A percentile compares a stretch with the other conserved stretches of the same genome.
Evolutionary conservation across 108 stramenopile genomes (phyloP).

Genomic region (Nitzschia sp.): DNA sequence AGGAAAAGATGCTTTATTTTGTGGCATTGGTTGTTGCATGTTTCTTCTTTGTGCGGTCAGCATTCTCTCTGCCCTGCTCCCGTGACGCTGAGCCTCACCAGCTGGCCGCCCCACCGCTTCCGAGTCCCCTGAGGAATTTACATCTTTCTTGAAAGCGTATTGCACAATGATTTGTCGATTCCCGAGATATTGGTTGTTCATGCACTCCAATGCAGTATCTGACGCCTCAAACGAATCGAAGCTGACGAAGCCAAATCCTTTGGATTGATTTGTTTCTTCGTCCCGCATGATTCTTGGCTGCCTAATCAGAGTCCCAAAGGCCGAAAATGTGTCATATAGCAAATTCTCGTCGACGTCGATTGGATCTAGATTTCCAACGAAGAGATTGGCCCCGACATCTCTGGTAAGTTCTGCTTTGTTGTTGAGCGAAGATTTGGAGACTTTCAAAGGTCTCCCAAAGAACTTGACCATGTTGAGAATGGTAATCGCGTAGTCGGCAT

Average conservation of each 20-base stretch:
- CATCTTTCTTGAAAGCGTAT: conserved; percentile 97
- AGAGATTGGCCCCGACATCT: conserved; percentile 98
- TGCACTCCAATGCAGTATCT: conserved; percentile 98
- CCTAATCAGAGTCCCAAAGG: conserved; percentile 94
- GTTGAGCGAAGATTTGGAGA: conserved; percentile 89
- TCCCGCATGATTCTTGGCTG: conserved; percentile 92
- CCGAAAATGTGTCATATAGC: conserved; percentile 96
- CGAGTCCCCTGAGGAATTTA: conserved; percentile 46
- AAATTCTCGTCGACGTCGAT: conserved; percentile 96
- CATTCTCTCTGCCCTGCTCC: conserved; percentile 95
- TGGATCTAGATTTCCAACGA: conserved; percentile 96
- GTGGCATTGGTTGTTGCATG: conserved; percentile 25
- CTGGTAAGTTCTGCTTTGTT: conserved; percentile 63
- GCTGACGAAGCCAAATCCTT: conserved; percentile 95
- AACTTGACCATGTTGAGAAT: conserved; percentile 98
- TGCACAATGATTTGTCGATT: conserved; percentile 95
- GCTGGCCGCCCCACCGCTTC: conserved; percentile 46
- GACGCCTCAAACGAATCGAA: conserved; percentile 94
- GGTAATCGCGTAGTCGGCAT: conserved; percentile 97
- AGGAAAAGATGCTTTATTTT: not conserved
- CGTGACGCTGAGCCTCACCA: conserved; percentile 82
- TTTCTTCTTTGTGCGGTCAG: conserved; percentile 80
- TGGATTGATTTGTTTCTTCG: conserved; percentile 79
- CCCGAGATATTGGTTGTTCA: conserved; percentile 97
- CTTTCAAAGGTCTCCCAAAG: conserved; percentile 87